Evolutionary conservation across 495 filamentous ascomycete species (phyloP).

Genomic region (Tuber magnatum): DNA sequence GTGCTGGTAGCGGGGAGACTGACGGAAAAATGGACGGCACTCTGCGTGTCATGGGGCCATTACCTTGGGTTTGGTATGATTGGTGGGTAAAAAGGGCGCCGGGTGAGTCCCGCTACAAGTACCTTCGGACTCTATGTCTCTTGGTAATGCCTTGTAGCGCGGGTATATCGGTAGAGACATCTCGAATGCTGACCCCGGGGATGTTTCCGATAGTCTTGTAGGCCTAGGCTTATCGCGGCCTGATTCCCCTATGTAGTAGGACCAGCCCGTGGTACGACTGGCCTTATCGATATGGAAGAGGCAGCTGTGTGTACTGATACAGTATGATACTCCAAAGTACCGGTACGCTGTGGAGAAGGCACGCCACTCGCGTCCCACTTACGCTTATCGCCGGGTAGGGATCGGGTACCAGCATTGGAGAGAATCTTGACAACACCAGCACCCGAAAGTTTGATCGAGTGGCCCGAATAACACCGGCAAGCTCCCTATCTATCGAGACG

Average conservation of each 20-base stretch:
- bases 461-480: neutral
- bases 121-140: neutral
- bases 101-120: neutral
- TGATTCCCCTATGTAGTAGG: neutral
- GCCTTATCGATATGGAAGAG: neutral
- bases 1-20: neutral
- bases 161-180: neutral
- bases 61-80: neutral
- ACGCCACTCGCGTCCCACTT: neutral
- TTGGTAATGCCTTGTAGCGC: neutral
- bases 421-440: neutral
- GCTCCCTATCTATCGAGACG: neutral
- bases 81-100: neutral
- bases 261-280: neutral
- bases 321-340: too few relatives aligned
- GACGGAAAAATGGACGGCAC: neutral
- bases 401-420: neutral
- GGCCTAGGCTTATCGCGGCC: neutral
- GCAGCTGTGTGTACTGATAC: too few relatives aligned
- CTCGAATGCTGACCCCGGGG: neutral
- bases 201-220: neutral
- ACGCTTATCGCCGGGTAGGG: neutral
- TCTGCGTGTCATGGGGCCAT: neutral
- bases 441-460: neutral
- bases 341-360: neutral